These are phyloP conservation scores for Fusarium veterinarium DNA, from an alignment of 2,329 filamentous ascomycete genomes.

Conservation along the genomic window DNA sequence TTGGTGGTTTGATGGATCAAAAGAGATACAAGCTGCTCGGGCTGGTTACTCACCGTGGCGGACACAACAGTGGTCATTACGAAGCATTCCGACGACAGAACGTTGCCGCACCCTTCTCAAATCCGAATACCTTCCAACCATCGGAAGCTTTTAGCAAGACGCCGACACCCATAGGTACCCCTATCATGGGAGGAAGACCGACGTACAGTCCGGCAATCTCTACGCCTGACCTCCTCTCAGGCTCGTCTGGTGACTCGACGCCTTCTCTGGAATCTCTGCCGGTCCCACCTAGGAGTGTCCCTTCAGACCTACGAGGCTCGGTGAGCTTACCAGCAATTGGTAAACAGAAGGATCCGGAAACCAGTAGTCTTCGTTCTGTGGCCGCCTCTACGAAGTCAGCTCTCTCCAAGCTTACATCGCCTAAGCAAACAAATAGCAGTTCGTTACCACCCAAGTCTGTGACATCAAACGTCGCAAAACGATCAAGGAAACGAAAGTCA, in stretches of 20 bases:
- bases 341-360: slow-evolving; percentile 59
- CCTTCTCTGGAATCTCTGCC: slow-evolving; percentile 52
- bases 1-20: slow-evolving; percentile 82
- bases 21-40: slow-evolving; percentile 86
- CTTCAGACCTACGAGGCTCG: slow-evolving; percentile 43
- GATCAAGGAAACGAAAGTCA: slow-evolving; percentile 66
- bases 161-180: slow-evolving; percentile 64
- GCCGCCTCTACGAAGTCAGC: slow-evolving; percentile 67
- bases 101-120: slow-evolving; percentile 81
- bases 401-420: slow-evolving; percentile 60
- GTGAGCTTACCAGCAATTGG: slow-evolving; percentile 45
- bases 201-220: slow-evolving; percentile 58
- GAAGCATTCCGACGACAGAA: slow-evolving; percentile 94
- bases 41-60: slow-evolving; percentile 93
- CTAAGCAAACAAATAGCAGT: slow-evolving; percentile 45
- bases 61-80: slow-evolving; percentile 96
- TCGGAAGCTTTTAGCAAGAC: slow-evolving; percentile 78
- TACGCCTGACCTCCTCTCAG: slow-evolving; percentile 60
- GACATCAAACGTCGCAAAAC: slow-evolving; percentile 45
- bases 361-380: slow-evolving; percentile 65
- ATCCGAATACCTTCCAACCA: slow-evolving; percentile 80
- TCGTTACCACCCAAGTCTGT: slow-evolving; percentile 34
- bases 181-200: slow-evolving; percentile 53
- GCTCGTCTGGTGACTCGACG: slow-evolving; percentile 50
- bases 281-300: slow-evolving; percentile 49